Evolutionary conservation across 169 alveolate genomes (phyloP).

Genomic region (Plasmodium falciparum): DNA sequence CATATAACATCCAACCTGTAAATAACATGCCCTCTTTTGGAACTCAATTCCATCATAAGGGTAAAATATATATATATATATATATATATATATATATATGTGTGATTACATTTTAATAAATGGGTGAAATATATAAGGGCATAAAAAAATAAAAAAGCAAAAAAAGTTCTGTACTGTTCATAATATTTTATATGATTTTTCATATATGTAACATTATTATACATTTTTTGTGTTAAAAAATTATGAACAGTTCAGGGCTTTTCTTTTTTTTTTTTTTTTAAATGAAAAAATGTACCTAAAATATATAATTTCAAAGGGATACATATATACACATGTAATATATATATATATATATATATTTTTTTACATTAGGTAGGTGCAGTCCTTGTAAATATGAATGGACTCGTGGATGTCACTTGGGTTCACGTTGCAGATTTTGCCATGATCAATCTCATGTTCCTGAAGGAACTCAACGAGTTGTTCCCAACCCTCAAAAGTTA

Average conservation of each 20-base stretch:
- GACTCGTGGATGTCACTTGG: constrained; percentile 80
- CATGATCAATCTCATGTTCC: constrained; percentile 75
- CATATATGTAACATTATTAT: no score
- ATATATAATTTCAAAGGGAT: no score
- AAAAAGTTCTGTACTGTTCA: no score
- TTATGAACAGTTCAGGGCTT: neutral
- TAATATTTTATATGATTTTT: no score
- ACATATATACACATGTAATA: no score
- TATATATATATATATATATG: neutral
- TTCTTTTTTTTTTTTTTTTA: constrained; percentile 8
- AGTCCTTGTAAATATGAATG: constrained; percentile 79
- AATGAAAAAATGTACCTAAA: no score
- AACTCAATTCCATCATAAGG: constrained; percentile 46
- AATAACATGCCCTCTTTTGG: constrained; percentile 32
- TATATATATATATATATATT: neutral
- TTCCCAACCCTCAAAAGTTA: constrained; percentile 35
- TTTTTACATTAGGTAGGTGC: constrained; percentile 65
- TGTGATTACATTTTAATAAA: neutral
- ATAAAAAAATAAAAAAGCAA: no score
- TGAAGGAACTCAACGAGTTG: constrained; percentile 56
- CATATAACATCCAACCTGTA: neutral
- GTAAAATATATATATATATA: constrained; percentile 27
- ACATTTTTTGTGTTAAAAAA: neutral
- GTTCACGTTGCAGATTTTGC: constrained; percentile 78
- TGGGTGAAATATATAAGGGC: no score